These are phyloP conservation scores for Chrysoporthe puriensis DNA, from an alignment of 2,329 filamentous ascomycete genomes.

Conservation along the genomic window DNA sequence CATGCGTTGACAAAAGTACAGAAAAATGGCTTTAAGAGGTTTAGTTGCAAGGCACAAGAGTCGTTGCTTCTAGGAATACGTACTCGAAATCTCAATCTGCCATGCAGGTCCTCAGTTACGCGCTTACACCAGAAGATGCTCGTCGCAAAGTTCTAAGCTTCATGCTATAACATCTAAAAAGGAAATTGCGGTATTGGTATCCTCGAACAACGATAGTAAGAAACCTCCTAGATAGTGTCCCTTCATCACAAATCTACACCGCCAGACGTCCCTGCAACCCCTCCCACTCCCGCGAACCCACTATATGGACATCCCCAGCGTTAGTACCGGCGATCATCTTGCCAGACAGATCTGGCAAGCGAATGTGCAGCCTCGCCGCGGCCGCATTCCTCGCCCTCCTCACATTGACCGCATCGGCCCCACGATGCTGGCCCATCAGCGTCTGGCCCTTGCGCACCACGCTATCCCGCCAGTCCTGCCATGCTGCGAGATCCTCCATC, in stretches of 20 bases:
- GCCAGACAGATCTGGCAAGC: conserved; percentile 50
- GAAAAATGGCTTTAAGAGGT: too few species aligned
- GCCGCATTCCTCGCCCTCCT: conserved; percentile 38
- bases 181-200: conserved; percentile 25
- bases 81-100: too few species aligned
- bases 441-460: conserved; percentile 57
- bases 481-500: conserved; percentile 66
- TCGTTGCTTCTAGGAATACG: too few species aligned
- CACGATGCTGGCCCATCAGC: conserved; percentile 36
- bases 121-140: too few species aligned
- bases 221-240: background rate
- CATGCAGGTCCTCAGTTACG: too few species aligned
- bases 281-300: conserved; percentile 60
- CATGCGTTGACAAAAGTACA: too few species aligned
- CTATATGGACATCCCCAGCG: conserved; percentile 51
- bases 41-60: too few species aligned
- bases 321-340: conserved; percentile 45
- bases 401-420: conserved; percentile 34
- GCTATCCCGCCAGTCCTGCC: conserved; percentile 61
- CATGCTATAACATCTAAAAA: background rate
- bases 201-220: conserved; percentile 10
- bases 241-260: conserved; percentile 27
- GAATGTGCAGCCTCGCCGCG: conserved; percentile 54
- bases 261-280: conserved; percentile 51
- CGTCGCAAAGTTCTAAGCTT: too few species aligned